Evolutionary conservation across 2,329 filamentous ascomycete species (phyloP).

Genomic region (Claviceps purpurea): DNA sequence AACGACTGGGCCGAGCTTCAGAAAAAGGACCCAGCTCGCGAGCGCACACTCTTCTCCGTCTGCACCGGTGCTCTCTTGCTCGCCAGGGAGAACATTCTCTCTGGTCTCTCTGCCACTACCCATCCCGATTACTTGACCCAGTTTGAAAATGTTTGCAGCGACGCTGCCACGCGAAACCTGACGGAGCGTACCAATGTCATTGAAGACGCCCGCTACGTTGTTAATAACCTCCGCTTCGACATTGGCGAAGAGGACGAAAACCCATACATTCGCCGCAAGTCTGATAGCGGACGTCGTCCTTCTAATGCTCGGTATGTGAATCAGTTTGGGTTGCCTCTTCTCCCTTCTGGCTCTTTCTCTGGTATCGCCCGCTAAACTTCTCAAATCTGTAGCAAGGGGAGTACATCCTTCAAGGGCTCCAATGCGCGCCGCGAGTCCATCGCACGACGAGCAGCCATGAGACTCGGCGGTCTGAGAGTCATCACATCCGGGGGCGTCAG

Average conservation of each 20-base stretch:
- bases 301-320: constrained; percentile 44
- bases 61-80: constrained; percentile 71
- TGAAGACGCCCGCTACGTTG: constrained; percentile 69
- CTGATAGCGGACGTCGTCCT: constrained; percentile 47
- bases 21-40: constrained; percentile 62
- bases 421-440: constrained; percentile 68
- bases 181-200: constrained; percentile 71
- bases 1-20: constrained; percentile 66
- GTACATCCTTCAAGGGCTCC: constrained; percentile 66
- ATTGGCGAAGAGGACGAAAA: constrained; percentile 71
- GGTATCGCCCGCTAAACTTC: too few species aligned
- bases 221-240: constrained; percentile 84
- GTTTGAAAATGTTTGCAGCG: constrained; percentile 70
- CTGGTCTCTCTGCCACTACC: constrained; percentile 68
- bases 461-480: constrained; percentile 55
- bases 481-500: constrained; percentile 70
- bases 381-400: constrained; percentile 51
- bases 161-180: constrained; percentile 54
- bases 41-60: constrained; percentile 69
- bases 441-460: constrained; percentile 62
- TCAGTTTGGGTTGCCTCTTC: too few species aligned
- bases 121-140: constrained; percentile 70
- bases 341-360: too few species aligned
- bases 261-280: constrained; percentile 68
- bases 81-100: constrained; percentile 62